Percentiles rank a stretch among this genome's conserved stretches.
Conservation (phyloP, 768 basidiomycete species). For the Cubamyces sp. region DNA sequence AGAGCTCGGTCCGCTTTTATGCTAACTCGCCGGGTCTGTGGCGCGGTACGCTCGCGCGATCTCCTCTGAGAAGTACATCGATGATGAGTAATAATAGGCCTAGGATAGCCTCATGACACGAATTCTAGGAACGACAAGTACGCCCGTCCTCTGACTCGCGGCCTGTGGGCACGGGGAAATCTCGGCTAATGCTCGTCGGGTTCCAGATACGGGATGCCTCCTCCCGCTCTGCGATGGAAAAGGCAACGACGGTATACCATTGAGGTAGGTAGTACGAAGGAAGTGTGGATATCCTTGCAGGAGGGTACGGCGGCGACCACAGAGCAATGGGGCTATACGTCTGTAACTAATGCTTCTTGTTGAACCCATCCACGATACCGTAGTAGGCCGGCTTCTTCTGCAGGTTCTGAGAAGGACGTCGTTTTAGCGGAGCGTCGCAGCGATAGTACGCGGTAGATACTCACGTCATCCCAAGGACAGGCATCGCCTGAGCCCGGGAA, state of each 20-base stretch:
- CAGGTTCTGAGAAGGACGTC: background rate
- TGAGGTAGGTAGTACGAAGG: no score
- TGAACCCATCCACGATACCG: constrained; percentile 10
- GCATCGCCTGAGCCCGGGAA: constrained; percentile 38
- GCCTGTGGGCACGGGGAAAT: no score
- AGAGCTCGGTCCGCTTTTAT: background rate
- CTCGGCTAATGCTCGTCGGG: no score
- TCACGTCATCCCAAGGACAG: constrained; percentile 34
- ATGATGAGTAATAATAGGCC: background rate
- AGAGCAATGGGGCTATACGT: background rate
- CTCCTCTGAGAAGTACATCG: background rate
- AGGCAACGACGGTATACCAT: no score
- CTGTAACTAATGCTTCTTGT: background rate
- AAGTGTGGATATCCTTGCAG: background rate
- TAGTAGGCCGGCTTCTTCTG: constrained; percentile 12
- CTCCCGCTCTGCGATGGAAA: no score
- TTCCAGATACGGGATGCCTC: no score
- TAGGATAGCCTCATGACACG: background rate
- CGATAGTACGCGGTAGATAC: background rate
- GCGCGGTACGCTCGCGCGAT: no score
- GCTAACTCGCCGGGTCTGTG: no score
- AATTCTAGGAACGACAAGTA: no score
- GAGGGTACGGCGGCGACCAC: background rate
- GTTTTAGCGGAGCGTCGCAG: background rate
- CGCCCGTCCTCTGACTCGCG: no score